Evolutionary conservation across 1,139 yeast species (phyloP).

Genomic region (Spencermartinsiella ligniputridi): DNA sequence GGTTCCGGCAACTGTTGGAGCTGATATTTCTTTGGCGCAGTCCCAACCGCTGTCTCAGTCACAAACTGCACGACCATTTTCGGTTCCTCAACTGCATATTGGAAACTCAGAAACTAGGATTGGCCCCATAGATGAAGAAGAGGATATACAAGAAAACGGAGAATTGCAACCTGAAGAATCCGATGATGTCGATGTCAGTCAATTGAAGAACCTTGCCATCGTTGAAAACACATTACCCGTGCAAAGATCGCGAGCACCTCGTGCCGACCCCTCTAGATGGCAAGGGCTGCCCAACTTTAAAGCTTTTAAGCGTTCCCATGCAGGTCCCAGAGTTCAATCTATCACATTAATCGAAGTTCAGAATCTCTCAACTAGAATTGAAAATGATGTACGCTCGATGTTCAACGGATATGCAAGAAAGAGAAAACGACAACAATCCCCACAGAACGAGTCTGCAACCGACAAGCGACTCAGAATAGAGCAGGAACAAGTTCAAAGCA

Average conservation of each 20-base stretch:
- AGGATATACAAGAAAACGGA: not conserved
- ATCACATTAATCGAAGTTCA: not conserved
- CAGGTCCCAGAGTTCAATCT: not conserved
- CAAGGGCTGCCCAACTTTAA: constrained; percentile 11
- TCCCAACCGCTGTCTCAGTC: not conserved
- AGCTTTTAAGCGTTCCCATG: constrained; percentile 4
- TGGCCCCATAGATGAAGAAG: not conserved
- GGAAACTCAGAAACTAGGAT: not conserved
- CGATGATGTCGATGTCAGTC: constrained; percentile 11
- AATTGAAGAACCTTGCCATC: constrained; percentile 14
- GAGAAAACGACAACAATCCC: not conserved
- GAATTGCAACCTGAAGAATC: not conserved
- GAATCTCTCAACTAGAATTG: not conserved
- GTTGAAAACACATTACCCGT: constrained; percentile 16
- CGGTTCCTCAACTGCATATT: not conserved
- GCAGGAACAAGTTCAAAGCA: constrained; percentile 1
- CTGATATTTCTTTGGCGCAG: not conserved
- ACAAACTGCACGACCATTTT: not conserved
- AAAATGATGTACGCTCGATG: not conserved
- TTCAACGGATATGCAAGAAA: not conserved
- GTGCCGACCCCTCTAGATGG: constrained; percentile 4
- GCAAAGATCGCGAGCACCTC: not conserved
- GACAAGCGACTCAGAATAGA: not conserved
- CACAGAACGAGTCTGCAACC: not conserved
- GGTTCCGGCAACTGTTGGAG: not conserved